phyloP scores from a whole-genome alignment of 2,329 filamentous ascomycete genomes.

The Pyrenochaeta sp. region DNA sequence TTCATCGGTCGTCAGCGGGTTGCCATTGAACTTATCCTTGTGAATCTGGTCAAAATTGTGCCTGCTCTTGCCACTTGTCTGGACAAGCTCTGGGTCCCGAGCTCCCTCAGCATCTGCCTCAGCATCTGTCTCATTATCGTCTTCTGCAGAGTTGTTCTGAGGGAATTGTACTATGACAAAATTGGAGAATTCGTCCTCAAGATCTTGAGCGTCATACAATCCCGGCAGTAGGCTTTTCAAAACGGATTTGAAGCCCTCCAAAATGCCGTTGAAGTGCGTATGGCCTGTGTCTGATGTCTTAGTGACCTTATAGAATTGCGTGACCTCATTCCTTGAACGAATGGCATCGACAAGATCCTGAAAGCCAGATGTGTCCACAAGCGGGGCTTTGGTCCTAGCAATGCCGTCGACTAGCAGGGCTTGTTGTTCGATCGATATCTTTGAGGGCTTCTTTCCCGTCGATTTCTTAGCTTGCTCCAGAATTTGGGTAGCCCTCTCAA shows the following conservation, averaged over 20 bases:
- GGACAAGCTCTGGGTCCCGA: too few species aligned
- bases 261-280: constrained; percentile 13
- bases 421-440: constrained; percentile 11
- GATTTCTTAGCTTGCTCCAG: constrained; percentile 8
- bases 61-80: too few species aligned
- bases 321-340: constrained; percentile 25
- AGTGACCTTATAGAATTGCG: constrained; percentile 12
- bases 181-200: neutral
- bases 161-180: neutral
- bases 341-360: constrained; percentile 27
- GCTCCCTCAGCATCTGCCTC: neutral
- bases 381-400: constrained; percentile 12
- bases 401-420: constrained; percentile 20
- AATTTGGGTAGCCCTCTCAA: constrained; percentile 15
- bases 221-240: constrained; percentile 5
- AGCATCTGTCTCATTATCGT: neutral
- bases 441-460: constrained; percentile 7
- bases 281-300: constrained; percentile 17
- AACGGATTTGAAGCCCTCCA: constrained; percentile 6
- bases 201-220: neutral
- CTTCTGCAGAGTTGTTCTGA: neutral
- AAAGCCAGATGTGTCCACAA: constrained; percentile 20
- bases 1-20: constrained; percentile 14
- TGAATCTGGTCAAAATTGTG: neutral
- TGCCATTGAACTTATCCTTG: neutral